Evolutionary conservation across 139 green algal genomes (phyloP), one percentile per base, ranked within the genome.

Genomic region (Spirogloea muscicola): DNA sequence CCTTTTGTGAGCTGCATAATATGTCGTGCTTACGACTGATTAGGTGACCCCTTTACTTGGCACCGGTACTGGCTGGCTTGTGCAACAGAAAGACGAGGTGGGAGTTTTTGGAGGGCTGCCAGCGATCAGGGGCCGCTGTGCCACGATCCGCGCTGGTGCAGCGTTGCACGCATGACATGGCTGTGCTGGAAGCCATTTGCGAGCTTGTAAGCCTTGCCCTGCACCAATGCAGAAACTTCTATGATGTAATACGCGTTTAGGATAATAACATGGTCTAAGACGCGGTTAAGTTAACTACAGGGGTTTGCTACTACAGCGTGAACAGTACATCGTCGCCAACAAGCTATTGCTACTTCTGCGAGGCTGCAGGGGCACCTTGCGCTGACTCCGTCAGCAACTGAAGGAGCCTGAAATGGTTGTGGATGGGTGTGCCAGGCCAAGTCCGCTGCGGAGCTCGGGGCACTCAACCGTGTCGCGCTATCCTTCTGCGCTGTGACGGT

Each of bases 111-210:
- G 63, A 66, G 16, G 72, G 49, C 4, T 40, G 57, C 21, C 58
- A 79, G 49, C 27, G 27, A 18, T 48, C 16, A 27, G 74, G 74
- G 25, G 52, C 74, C 38, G 52, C 74, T n/a, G 16, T 82, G 18
- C 74, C 74, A 13, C 37, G 74, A 6, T 33, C 39, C 36, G 27
- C 33, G 27, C 49, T 82, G n/a, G 74, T 74, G 51, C 58, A 60
- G 36, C 33, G 57, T 34, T 82, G 74, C 67, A 16, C 73, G 3
- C 33, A 33, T 21, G 68, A 82, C 40, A 40, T 61, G 31, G 44
- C 74, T n/a, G 33, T 82, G 36, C 49, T 82, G 42, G 44, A 64
- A 31, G 48, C 68, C 27, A 61, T 82, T 33, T 80, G 72, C 58
- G 68, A 80, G 36, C 36, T 67, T 65, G 72, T 80, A 82, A n/a